Conservation (phyloP, 495 filamentous ascomycete species). For the Xylaria flabelliformis region DNA sequence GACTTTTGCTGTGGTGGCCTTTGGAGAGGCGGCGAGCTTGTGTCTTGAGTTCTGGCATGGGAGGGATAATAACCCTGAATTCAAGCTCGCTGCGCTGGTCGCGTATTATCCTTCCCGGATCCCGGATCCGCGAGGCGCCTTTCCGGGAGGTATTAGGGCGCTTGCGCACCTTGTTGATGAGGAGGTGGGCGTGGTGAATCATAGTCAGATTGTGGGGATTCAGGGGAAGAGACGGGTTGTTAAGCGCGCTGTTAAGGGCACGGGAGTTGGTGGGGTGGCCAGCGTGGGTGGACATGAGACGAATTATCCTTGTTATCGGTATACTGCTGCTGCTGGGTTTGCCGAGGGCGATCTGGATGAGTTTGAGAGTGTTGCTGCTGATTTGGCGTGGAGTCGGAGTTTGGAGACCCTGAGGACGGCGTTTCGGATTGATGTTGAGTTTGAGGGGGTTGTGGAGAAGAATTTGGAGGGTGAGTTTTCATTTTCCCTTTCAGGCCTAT, state of each 20-base stretch:
- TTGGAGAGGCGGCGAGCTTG: conserved; percentile 43
- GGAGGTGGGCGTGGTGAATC: conserved; percentile 48
- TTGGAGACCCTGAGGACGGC: conserved; percentile 54
- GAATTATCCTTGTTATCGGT: conserved; percentile 49
- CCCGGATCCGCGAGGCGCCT: conserved; percentile 49
- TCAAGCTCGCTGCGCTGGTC: conserved; percentile 55
- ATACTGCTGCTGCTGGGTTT: conserved; percentile 54
- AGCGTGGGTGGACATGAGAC: conserved; percentile 31
- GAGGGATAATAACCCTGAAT: conserved; percentile 48
- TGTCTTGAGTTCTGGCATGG: conserved; percentile 47
- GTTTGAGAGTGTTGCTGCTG: conserved; percentile 54
- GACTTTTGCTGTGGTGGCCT: conserved; percentile 47
- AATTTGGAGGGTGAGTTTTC: conserved; percentile 59
- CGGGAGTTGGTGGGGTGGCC: conserved; percentile 62
- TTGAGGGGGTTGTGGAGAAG: conserved; percentile 66
- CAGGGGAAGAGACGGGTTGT: conserved; percentile 63
- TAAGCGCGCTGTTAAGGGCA: conserved; percentile 59
- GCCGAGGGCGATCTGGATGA: conserved; percentile 60
- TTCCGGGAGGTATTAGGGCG: conserved; percentile 48
- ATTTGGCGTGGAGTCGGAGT: conserved; percentile 58
- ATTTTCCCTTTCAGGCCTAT: background rate
- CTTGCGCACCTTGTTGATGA: conserved; percentile 55
- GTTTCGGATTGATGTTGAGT: conserved; percentile 64
- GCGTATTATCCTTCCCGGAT: conserved; percentile 56
- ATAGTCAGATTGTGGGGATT: conserved; percentile 64